Evolutionary conservation across 2,329 filamentous ascomycete species (phyloP).

Genomic region (Fusarium sp.): DNA sequence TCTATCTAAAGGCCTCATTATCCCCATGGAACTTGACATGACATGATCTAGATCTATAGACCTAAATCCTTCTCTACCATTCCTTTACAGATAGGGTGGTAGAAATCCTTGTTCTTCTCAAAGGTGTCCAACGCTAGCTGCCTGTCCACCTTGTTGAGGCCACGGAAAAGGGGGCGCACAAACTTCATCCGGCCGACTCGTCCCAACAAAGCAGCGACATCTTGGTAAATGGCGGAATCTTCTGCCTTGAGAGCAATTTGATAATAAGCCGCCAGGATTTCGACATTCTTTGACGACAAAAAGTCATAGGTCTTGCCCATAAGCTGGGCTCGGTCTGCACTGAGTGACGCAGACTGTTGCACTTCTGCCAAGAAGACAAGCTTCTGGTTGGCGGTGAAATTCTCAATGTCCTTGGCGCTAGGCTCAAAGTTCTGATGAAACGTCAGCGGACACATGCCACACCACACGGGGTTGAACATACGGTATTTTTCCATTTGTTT

Average conservation of each 20-base stretch:
- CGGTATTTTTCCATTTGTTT: slow-evolving; percentile 76
- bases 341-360: slow-evolving; percentile 70
- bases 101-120: slow-evolving; percentile 87
- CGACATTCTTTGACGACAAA: slow-evolving; percentile 80
- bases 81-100: slow-evolving; percentile 89
- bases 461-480: slow-evolving; percentile 48
- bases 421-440: slow-evolving; percentile 67
- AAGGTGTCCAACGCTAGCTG: slow-evolving; percentile 83
- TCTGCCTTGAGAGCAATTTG: slow-evolving; percentile 79
- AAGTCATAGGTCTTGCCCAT: slow-evolving; percentile 82
- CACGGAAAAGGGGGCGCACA: slow-evolving; percentile 83
- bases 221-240: slow-evolving; percentile 73
- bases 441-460: slow-evolving; percentile 40
- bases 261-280: slow-evolving; percentile 83
- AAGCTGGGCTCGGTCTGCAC: slow-evolving; percentile 69
- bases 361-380: slow-evolving; percentile 89
- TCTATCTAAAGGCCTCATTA: neutral
- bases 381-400: slow-evolving; percentile 85
- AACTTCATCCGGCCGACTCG: slow-evolving; percentile 96
- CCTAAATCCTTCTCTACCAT: slow-evolving; percentile 88
- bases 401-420: slow-evolving; percentile 70
- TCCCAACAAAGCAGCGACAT: slow-evolving; percentile 78
- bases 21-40: neutral
- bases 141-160: slow-evolving; percentile 77
- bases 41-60: slow-evolving; percentile 39